phyloP scores from a whole-genome alignment of 2,329 filamentous ascomycete species.

The Aureobasidium sp. region DNA sequence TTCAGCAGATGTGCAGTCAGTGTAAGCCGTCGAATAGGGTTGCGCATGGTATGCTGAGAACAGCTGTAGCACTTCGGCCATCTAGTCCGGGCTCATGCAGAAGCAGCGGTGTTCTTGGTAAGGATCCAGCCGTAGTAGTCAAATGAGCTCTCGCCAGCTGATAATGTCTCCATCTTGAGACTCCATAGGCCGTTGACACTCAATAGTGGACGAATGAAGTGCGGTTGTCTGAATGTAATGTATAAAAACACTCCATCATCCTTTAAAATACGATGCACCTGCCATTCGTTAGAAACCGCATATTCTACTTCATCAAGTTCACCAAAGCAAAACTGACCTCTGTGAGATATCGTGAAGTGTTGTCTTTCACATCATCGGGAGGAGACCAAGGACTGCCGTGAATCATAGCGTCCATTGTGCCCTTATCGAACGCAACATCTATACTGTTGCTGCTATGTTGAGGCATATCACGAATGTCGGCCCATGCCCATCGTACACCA shows the following conservation, averaged over 20 bases:
- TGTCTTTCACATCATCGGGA: conserved; percentile 25
- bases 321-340: conserved; percentile 17
- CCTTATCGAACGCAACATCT: conserved; percentile 46
- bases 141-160: conserved; percentile 35
- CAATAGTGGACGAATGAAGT: conserved; percentile 47
- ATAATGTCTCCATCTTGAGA: conserved; percentile 38
- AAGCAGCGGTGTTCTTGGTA: conserved; percentile 24
- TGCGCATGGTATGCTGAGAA: neutral
- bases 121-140: conserved; percentile 45
- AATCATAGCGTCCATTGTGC: conserved; percentile 30
- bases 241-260: conserved; percentile 27
- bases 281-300: neutral
- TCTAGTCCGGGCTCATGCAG: neutral
- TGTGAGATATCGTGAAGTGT: conserved; percentile 22
- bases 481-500: conserved; percentile 44
- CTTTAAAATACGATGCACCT: conserved; percentile 25
- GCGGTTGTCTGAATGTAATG: conserved; percentile 46
- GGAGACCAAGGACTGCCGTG: conserved; percentile 27
- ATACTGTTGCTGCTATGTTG: conserved; percentile 36
- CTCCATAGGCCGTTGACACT: conserved; percentile 39
- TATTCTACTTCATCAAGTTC: neutral
- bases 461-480: conserved; percentile 47
- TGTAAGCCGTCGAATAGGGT: no score
- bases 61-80: neutral
- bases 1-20: no score